Evolutionary conservation across 495 filamentous ascomycete species (phyloP).

Genomic region (Penicillium herquei): DNA sequence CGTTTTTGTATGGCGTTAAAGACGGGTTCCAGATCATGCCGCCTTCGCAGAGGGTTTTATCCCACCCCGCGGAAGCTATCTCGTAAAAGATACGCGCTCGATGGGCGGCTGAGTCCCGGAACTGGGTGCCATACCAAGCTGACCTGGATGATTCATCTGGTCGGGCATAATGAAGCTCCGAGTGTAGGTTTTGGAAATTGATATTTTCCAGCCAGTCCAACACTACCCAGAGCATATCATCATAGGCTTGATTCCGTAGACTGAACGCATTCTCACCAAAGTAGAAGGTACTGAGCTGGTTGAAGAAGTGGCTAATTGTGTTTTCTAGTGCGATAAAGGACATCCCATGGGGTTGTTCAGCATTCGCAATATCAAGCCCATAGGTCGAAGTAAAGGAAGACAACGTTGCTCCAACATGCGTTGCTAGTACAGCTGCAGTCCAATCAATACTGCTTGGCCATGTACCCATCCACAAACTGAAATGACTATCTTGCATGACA

Average conservation of each 20-base stretch:
- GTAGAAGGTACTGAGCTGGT: constrained; percentile 71
- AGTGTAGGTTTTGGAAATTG: constrained; percentile 71
- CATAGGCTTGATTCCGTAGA: constrained; percentile 78
- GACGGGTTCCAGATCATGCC: constrained; percentile 93
- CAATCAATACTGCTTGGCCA: constrained; percentile 92
- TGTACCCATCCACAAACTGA: constrained; percentile 70
- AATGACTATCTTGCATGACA: constrained; percentile 76
- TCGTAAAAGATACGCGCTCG: constrained; percentile 89
- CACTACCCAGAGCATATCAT: constrained; percentile 98
- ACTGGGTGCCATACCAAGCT: constrained; percentile 73
- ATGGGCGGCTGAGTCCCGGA: constrained; percentile 78
- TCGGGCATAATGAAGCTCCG: constrained; percentile 53
- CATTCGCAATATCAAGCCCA: constrained; percentile 21
- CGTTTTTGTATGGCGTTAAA: constrained; percentile 88
- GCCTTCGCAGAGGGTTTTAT: constrained; percentile 75
- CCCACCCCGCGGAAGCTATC: constrained; percentile 76
- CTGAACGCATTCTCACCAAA: constrained; percentile 81
- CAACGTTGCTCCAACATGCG: constrained; percentile 71
- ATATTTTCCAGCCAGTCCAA: constrained; percentile 85
- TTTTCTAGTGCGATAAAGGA: constrained; percentile 59
- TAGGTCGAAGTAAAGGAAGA: constrained; percentile 54
- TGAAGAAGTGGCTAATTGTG: constrained; percentile 77
- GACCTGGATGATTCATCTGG: constrained; percentile 12
- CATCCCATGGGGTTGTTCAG: constrained; percentile 20
- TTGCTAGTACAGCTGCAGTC: constrained; percentile 86